Evolutionary conservation across 139 green algal species (phyloP), one percentile per base, ranked within the genome.

Genomic region (Coelastrella sp.): DNA sequence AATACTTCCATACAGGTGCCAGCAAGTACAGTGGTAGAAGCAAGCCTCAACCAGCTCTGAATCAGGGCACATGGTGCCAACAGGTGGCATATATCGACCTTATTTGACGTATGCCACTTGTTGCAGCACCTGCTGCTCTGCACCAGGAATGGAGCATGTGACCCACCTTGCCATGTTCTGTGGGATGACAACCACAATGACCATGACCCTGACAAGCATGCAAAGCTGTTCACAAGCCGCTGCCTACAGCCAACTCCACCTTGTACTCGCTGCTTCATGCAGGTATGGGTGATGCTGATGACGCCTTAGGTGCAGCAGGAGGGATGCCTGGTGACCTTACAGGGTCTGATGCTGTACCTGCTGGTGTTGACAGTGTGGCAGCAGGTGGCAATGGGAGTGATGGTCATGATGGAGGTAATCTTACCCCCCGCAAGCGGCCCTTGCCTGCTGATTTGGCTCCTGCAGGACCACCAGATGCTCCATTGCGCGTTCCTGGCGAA

Each of bases 261-360:
- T 27, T 64, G 45, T 23, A 23, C 13, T 48, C 32, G 45, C 23
- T 34, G n/a, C 5, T 32, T 11, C 5, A 23, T 11, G 5, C 5
- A 21, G 41, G 11, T 38, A 81, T 48, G 43, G 43, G 30, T 50
- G 71, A 63, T 77, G 43, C 23, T 41, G 43, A 62, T 37, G 75
- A 57, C 41, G 53, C 51, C 13, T 3, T 53, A n/a, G 75, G 75
- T 4, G 75, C 75, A 40, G 75, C 75, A 13, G 75, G 75, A 3
- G 53, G 75, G 21, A 69, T 82, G 75, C 75, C 75, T 38, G 75
- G 75, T 38, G 75, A 82, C 35, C 75, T 82, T 0, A 82, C 75
- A 38, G 75, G 75, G 17, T 64, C 53, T 32, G 53, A 19, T 64
- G 53, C 6, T 5, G 17, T 9, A 27, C 53, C 53, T 32, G 53